A percentile compares a stretch with the other conserved stretches of the same genome.
phyloP scores from a whole-genome alignment of 139 green algal genomes.

The Chlamydomonas schloesseri region DNA sequence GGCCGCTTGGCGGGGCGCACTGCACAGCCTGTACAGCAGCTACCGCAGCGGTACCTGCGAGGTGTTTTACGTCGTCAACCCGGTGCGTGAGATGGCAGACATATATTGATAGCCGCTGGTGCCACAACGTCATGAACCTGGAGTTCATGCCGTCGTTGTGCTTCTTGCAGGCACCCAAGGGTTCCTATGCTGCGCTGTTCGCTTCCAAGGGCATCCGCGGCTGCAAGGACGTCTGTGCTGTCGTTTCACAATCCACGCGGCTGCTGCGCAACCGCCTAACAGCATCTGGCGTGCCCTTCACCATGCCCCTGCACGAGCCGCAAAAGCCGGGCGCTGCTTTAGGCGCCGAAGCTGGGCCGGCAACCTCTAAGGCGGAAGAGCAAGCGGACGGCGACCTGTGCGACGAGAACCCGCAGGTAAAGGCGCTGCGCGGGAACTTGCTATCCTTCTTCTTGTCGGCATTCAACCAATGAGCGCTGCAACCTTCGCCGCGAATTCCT shows the following conservation, averaged over 20 bases:
- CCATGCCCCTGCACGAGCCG: slow-evolving; percentile 46
- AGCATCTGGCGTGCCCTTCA: slow-evolving; percentile 55
- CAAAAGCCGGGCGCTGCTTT: neutral
- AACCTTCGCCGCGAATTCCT: too few species aligned
- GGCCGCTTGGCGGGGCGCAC: slow-evolving; percentile 60
- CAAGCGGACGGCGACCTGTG: neutral
- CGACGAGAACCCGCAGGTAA: neutral
- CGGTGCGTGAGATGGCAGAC: slow-evolving; percentile 7
- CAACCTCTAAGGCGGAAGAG: neutral
- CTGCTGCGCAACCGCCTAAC: slow-evolving; percentile 53
- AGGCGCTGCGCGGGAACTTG: neutral
- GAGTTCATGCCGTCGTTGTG: too few species aligned
- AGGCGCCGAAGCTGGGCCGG: neutral
- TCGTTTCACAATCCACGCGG: slow-evolving; percentile 64
- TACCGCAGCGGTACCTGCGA: slow-evolving; percentile 34
- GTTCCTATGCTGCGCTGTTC: slow-evolving; percentile 66
- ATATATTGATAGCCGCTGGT: too few species aligned
- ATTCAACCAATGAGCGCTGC: too few species aligned
- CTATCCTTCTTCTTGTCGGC: too few species aligned
- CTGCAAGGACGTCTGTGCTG: slow-evolving; percentile 49
- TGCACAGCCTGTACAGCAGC: slow-evolving; percentile 62
- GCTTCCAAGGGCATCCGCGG: slow-evolving; percentile 58
- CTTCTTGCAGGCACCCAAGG: neutral
- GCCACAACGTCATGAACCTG: too few species aligned
- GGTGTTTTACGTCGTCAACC: slow-evolving; percentile 29